Evolutionary conservation across 163 green algal genomes (phyloP).

Genomic region (Chloromonas sp.): DNA sequence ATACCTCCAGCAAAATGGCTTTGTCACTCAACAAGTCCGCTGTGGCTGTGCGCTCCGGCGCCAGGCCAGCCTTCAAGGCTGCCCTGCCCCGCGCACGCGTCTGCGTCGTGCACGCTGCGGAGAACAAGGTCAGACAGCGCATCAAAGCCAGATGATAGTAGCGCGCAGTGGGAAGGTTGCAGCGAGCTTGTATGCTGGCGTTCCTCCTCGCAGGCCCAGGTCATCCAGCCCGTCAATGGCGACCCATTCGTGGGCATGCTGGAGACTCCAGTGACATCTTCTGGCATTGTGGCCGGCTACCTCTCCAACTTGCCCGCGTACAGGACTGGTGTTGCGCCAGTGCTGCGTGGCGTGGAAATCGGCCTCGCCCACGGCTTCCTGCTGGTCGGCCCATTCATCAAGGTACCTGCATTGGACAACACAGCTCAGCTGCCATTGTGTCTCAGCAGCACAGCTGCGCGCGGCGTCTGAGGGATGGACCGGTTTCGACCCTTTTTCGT

Average conservation of each 20-base stretch:
- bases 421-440: background rate
- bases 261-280: background rate
- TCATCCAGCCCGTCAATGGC: background rate
- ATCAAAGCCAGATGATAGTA: too few relatives aligned
- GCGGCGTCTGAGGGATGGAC: too few relatives aligned
- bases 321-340: conserved; percentile 81
- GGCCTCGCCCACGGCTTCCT: conserved; percentile 94
- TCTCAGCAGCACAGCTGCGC: background rate
- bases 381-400: conserved; percentile 84
- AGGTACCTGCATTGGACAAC: conserved; percentile 29
- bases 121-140: too few relatives aligned
- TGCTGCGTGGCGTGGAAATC: conserved; percentile 94
- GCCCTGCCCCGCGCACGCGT: too few relatives aligned
- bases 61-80: too few relatives aligned
- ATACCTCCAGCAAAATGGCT: too few relatives aligned
- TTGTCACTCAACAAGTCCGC: too few relatives aligned
- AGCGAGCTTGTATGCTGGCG: too few relatives aligned
- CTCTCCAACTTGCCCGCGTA: conserved; percentile 92
- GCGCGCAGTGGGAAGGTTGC: too few relatives aligned
- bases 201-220: background rate
- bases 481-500: too few relatives aligned
- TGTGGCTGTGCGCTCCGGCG: too few relatives aligned
- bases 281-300: conserved; percentile 66
- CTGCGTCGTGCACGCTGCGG: too few relatives aligned
- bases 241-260: background rate